Conservation (phyloP, 345 rosid species). For the Boechera stricta region DNA sequence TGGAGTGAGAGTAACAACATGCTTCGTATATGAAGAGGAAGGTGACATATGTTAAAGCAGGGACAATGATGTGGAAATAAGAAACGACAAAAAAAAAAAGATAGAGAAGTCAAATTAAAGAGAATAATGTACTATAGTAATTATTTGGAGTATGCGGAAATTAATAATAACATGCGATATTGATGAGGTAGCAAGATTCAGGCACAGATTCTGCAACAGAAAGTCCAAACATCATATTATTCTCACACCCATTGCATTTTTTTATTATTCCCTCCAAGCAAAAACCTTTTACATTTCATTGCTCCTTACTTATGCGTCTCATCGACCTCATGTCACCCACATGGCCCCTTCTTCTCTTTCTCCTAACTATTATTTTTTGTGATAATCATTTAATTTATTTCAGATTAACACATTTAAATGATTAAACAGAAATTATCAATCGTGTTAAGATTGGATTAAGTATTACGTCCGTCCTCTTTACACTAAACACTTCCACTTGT, state of each 20-base stretch:
- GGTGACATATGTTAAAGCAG: slow-evolving; percentile 41
- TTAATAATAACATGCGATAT: slow-evolving; percentile 38
- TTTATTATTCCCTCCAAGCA: background rate
- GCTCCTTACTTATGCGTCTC: slow-evolving; percentile 38
- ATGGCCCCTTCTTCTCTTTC: slow-evolving; percentile 11
- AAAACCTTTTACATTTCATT: slow-evolving; percentile 11
- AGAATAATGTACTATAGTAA: slow-evolving; percentile 40
- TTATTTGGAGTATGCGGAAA: slow-evolving; percentile 34
- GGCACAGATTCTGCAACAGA: slow-evolving; percentile 55
- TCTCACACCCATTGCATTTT: slow-evolving; percentile 46
- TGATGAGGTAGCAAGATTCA: slow-evolving; percentile 54
- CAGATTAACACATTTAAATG: background rate
- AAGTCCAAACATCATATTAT: slow-evolving; percentile 38
- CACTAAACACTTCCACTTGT: background rate
- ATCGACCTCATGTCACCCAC: slow-evolving; percentile 40
- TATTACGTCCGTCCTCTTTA: background rate
- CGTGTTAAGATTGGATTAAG: too few species aligned
- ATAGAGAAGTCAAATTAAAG: slow-evolving; percentile 40
- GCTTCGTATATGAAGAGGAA: slow-evolving; percentile 40
- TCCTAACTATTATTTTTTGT: background rate
- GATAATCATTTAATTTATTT: background rate
- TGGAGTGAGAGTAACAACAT: slow-evolving; percentile 41
- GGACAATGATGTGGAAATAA: slow-evolving; percentile 41
- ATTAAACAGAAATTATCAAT: background rate
- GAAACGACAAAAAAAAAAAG: slow-evolving; percentile 31